A percentile compares a stretch with the other conserved stretches of the same genome.
phyloP scores from a whole-genome alignment of 495 filamentous ascomycete species.

The Tuber microsphaerosporum region DNA sequence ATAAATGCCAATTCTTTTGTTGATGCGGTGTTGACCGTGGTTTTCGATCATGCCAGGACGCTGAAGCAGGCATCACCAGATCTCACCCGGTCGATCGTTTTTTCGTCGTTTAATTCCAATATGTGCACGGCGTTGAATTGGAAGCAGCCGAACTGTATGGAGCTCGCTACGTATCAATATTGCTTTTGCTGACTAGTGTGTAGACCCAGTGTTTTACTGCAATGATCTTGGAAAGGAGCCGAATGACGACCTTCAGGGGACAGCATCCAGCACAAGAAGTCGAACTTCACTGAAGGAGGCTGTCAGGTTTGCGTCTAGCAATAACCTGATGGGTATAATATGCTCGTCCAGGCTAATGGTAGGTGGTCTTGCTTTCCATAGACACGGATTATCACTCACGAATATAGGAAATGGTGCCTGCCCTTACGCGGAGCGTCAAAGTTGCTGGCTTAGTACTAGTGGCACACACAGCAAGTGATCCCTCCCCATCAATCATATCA shows the following conservation, averaged over 20 bases:
- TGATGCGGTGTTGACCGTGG: constrained; percentile 71
- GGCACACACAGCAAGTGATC: constrained; percentile 65
- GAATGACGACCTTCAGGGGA: constrained; percentile 25
- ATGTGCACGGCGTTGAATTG: constrained; percentile 92
- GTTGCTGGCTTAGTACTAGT: constrained; percentile 86
- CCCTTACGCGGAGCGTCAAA: constrained; percentile 86
- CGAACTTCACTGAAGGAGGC: constrained; percentile 87
- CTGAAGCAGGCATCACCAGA: constrained; percentile 62
- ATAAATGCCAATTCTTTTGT: constrained; percentile 80
- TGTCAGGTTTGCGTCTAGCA: constrained; percentile 83
- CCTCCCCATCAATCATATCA: constrained; percentile 40
- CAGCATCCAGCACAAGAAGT: constrained; percentile 53
- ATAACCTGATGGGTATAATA: constrained; percentile 97
- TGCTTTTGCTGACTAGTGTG: not conserved
- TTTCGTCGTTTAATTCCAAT: constrained; percentile 80
- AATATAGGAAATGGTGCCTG: constrained; percentile 77
- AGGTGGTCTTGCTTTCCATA: constrained; percentile 41
- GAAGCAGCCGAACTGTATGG: constrained; percentile 94
- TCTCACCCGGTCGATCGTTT: constrained; percentile 75
- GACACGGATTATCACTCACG: not conserved
- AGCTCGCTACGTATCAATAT: not conserved
- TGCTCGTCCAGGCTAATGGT: constrained; percentile 80
- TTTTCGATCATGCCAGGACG: constrained; percentile 82
- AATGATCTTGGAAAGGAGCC: constrained; percentile 69
- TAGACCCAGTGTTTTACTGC: constrained; percentile 86